Conservation (phyloP, 495 filamentous ascomycete species). For the Lasiosphaeriaceae sp. region DNA sequence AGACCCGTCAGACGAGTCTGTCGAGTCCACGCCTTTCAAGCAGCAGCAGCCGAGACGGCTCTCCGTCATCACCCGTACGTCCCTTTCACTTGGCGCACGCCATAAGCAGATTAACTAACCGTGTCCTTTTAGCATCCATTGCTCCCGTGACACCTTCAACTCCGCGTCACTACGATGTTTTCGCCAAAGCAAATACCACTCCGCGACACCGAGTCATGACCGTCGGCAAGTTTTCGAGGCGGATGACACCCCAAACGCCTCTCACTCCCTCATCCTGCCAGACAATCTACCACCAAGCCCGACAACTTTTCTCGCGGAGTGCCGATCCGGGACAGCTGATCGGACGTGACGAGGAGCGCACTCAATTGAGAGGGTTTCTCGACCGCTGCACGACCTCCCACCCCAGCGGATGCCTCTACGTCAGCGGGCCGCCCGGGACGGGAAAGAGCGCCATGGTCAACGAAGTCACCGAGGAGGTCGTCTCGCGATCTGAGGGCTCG, state of each 20-base stretch:
- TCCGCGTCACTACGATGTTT: conserved; percentile 52
- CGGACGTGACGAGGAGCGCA: conserved; percentile 76
- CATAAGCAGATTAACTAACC: not conserved
- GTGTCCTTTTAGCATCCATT: conserved; percentile 2
- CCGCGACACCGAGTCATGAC: conserved; percentile 49
- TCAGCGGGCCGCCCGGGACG: conserved; percentile 93
- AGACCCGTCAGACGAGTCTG: conserved; percentile 13
- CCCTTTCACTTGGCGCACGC: no score
- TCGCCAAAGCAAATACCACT: conserved; percentile 41
- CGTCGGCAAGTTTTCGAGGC: conserved; percentile 46
- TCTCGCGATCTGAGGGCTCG: conserved; percentile 35
- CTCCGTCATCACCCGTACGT: not conserved
- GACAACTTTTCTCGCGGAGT: conserved; percentile 81
- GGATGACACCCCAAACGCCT: conserved; percentile 56
- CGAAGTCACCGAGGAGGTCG: conserved; percentile 63
- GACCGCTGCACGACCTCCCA: conserved; percentile 53
- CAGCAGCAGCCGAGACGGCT: conserved; percentile 10
- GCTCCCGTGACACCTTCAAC: conserved; percentile 62
- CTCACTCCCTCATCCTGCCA: conserved; percentile 58
- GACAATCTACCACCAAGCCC: conserved; percentile 79
- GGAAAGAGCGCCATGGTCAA: conserved; percentile 92
- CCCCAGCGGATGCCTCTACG: conserved; percentile 82
- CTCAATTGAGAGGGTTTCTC: conserved; percentile 68
- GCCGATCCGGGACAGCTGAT: conserved; percentile 71
- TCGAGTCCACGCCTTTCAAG: conserved; percentile 28